Conservation (phyloP, 2,329 filamentous ascomycete genomes). For the Colletotrichum godetiae region DNA sequence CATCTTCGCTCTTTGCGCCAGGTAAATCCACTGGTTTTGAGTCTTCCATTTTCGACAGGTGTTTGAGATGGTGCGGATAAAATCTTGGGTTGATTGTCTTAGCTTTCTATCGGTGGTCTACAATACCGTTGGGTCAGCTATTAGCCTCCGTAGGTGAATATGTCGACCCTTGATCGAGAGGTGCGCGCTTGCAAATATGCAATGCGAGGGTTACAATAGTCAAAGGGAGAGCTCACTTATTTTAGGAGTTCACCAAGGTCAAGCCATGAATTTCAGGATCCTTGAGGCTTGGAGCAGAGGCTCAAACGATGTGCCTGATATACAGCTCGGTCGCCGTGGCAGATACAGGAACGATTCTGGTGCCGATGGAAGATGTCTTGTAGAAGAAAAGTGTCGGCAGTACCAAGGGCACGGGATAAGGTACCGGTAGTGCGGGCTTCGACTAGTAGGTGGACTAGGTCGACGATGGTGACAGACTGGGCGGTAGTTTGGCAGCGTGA, state of each 20-base stretch:
- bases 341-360: background rate
- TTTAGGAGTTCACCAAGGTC: background rate
- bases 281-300: background rate
- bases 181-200: too few relatives aligned
- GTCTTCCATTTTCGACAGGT: constrained; percentile 45
- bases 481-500: constrained; percentile 7
- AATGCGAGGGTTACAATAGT: background rate
- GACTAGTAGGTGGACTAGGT: background rate
- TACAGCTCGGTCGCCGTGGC: background rate
- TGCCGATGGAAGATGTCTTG: background rate
- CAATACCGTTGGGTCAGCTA: background rate
- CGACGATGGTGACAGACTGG: background rate
- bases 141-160: background rate
- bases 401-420: too few relatives aligned
- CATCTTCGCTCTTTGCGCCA: constrained; percentile 49
- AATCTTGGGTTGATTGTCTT: background rate
- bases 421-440: background rate
- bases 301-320: background rate
- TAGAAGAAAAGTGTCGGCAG: too few relatives aligned
- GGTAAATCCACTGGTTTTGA: constrained; percentile 44
- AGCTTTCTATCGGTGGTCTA: background rate
- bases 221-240: background rate
- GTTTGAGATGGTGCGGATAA: background rate
- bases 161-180: background rate
- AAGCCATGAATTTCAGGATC: background rate